A percentile compares a stretch with the other conserved stretches of the same genome.
phyloP scores from a whole-genome alignment of 306 rosid species.

The Vigna hirtella region DNA sequence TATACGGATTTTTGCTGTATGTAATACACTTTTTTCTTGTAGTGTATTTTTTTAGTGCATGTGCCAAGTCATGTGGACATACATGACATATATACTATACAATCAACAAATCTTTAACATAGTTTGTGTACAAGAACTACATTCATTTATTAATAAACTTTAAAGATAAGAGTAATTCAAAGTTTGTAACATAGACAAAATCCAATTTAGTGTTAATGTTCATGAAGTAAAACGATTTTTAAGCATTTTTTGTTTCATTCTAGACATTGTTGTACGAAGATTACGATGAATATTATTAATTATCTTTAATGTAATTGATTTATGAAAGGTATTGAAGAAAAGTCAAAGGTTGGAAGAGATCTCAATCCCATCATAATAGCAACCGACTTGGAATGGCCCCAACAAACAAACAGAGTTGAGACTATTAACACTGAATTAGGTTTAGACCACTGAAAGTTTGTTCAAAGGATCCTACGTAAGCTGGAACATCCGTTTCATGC shows the following conservation, averaged over 20 bases:
- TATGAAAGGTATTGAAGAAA: background rate
- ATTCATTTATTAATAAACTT: too few species aligned
- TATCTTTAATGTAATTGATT: background rate
- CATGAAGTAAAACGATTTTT: too few species aligned
- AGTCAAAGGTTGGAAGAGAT: background rate
- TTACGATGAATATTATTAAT: background rate
- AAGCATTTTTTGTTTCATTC: background rate
- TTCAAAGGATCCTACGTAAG: slow-evolving; percentile 5
- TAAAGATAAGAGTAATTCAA: too few species aligned
- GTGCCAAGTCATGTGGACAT: too few species aligned
- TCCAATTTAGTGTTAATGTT: too few species aligned
- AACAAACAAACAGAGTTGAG: background rate
- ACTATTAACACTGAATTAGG: background rate
- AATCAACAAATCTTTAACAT: too few species aligned
- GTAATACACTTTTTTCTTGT: too few species aligned
- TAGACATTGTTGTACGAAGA: background rate
- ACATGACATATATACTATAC: too few species aligned
- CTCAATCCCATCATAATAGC: background rate
- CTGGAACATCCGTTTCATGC: slow-evolving; percentile 23
- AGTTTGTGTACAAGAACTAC: too few species aligned
- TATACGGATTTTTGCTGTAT: too few species aligned
- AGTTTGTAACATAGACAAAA: too few species aligned
- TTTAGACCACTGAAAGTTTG: slow-evolving; percentile 9
- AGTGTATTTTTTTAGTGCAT: too few species aligned
- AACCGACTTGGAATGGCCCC: background rate